A percentile compares a stretch with the other conserved stretches of the same genome.
Evolutionary conservation across 306 rosid species (phyloP).

Genomic region (Rosa lucieae): DNA sequence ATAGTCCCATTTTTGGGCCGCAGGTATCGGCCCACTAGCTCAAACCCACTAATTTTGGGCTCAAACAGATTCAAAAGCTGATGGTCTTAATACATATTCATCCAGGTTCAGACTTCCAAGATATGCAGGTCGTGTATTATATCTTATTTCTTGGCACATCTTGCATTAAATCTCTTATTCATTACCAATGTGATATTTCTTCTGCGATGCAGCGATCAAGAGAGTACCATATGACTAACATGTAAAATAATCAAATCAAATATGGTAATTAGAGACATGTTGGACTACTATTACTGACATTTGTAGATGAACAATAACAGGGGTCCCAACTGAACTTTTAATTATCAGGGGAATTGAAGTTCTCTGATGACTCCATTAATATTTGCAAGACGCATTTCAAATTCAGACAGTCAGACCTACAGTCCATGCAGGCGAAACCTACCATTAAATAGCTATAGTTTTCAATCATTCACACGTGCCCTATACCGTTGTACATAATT

Average conservation of each 20-base stretch:
- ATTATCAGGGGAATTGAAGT: neutral
- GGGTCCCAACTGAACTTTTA: neutral
- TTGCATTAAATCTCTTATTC: neutral
- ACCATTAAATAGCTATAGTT: neutral
- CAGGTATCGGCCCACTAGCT: too few relatives aligned
- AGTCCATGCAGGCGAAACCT: neutral
- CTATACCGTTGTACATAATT: too few relatives aligned
- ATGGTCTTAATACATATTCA: too few relatives aligned
- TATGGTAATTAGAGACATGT: neutral
- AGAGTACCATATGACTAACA: neutral
- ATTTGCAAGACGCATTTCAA: neutral
- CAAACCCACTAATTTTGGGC: too few relatives aligned
- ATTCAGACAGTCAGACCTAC: neutral
- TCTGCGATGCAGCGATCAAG: neutral
- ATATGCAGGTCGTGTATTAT: neutral
- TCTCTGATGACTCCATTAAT: neutral
- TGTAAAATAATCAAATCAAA: neutral
- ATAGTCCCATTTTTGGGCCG: too few relatives aligned
- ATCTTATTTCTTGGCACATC: neutral
- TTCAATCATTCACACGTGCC: neutral
- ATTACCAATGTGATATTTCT: neutral
- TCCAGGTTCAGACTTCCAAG: neutral
- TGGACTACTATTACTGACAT: neutral
- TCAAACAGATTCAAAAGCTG: too few relatives aligned
- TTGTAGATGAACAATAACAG: neutral